Evolutionary conservation across 805 yeast genomes (phyloP), one percentile per base, ranked within the genome.

Genomic region (Lipomyces sp.): DNA sequence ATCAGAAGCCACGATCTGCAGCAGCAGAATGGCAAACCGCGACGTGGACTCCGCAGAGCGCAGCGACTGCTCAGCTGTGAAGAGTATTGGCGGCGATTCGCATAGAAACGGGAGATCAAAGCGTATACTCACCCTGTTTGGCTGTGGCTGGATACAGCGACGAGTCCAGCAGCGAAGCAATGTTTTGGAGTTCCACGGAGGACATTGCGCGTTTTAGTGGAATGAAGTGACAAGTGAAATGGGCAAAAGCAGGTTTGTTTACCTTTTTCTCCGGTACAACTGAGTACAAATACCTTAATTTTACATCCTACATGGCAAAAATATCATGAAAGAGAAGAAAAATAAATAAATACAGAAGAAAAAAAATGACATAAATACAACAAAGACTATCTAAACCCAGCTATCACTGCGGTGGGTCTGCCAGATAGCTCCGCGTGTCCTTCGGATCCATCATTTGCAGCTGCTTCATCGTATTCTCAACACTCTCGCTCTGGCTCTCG

Each of bases 401-500:
- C 36, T 10, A 16, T 26, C 49, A 53, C 38, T 49, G 55, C n/a
- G 58, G 58, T 21, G 58, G 55, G 23, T 50, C 55, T 14, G 58
- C 50, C 43, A 53, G 45, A 49, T 51, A 50, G 33, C 39, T 43
- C 16, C 50, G 38, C 11, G 54, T 39, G 34, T 45, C 58, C 19
- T 50, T 51, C 29, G 42, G 50, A 42, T 44, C 47, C 43, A 39
- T 34, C 22, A 49, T 43, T 43, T 43, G 46, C 42, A 51, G 33
- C 24, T 37, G 21, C 34, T 43, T 34, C 47, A 50, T 52, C 18
- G 40, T 39, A 19, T 41, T 42, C 34, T 43, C 53, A 63, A 88
- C 79, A 74, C 87, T 93, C 74, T 90, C 95, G 65, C 86, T 82
- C 67, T 97, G 97, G 60, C 93, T 83, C 77, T 93, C 98, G 61